These are phyloP conservation scores for Backusella parvicylindrica DNA, from an alignment of 192 early-diverging fungal genomes.

Conservation along the genomic window DNA sequence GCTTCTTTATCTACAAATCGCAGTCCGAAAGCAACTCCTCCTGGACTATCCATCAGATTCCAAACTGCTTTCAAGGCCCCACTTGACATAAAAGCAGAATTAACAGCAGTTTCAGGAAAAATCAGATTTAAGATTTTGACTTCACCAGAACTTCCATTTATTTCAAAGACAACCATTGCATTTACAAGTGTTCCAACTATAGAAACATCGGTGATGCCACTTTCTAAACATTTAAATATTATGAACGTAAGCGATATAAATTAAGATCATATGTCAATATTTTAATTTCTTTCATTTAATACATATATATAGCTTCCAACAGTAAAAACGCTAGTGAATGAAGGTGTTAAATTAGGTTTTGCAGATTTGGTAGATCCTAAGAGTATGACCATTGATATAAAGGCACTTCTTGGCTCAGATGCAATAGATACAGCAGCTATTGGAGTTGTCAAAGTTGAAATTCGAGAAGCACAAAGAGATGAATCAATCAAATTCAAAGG, in stretches of 20 bases:
- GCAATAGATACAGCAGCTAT: conserved; percentile 22
- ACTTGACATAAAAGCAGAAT: conserved; percentile 29
- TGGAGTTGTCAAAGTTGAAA: conserved; percentile 28
- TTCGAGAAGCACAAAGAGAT: conserved; percentile 13
- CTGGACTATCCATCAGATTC: conserved; percentile 23
- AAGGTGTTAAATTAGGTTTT: conserved; percentile 26
- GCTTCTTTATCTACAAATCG: conserved; percentile 1
- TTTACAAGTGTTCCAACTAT: conserved; percentile 26
- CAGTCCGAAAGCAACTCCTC: conserved; percentile 4
- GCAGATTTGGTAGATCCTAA: conserved; percentile 31
- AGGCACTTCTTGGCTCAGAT: conserved; percentile 15
- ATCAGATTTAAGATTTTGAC: conserved; percentile 29
- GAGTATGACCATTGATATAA: conserved; percentile 27
- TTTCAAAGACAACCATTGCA: conserved; percentile 28
- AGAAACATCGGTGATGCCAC: conserved; percentile 32
- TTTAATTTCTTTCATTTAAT: neutral
- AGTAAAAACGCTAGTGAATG: conserved; percentile 26
- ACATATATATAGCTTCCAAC: conserved; percentile 11
- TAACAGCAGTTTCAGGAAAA: conserved; percentile 25
- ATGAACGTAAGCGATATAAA: conserved; percentile 16
- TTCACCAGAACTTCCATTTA: conserved; percentile 22
- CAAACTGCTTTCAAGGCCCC: conserved; percentile 26
- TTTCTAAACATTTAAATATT: conserved; percentile 27
- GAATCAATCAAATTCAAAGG: neutral
- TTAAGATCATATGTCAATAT: neutral